Conservation (phyloP, 2,329 filamentous ascomycete genomes). For the Aaosphaeria pasadenensis region DNA sequence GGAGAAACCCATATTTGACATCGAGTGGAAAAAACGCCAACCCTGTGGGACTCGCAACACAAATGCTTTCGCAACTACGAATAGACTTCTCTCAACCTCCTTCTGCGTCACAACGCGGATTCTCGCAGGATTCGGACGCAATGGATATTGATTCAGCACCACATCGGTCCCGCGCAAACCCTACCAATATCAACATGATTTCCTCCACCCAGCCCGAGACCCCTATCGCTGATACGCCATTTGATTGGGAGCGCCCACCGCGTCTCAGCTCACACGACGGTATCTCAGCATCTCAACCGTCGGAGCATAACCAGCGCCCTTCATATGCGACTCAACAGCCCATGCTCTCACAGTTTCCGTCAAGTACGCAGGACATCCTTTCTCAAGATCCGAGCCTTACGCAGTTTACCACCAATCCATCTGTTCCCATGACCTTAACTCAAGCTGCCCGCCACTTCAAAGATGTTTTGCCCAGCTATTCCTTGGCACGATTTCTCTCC, state of each 20-base stretch:
- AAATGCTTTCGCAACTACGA: conserved; percentile 86
- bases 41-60: conserved; percentile 81
- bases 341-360: conserved; percentile 30
- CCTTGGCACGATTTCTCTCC: conserved; percentile 90
- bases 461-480: conserved; percentile 85
- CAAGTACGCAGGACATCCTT: conserved; percentile 56
- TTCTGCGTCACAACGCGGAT: conserved; percentile 46
- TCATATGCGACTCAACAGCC: conserved; percentile 8
- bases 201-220: conserved; percentile 85
- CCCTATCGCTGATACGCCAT: conserved; percentile 68
- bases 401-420: conserved; percentile 79
- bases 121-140: conserved; percentile 46
- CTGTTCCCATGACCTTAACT: conserved; percentile 78
- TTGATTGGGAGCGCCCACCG: conserved; percentile 85
- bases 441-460: conserved; percentile 85
- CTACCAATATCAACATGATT: conserved; percentile 48
- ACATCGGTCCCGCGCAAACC: conserved; percentile 20
- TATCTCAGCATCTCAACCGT: conserved; percentile 36
- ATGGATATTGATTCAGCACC: conserved; percentile 67
- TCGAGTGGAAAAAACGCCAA: conserved; percentile 72
- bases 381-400: conserved; percentile 79
- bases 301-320: conserved; percentile 22
- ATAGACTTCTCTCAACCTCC: conserved; percentile 80
- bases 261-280: conserved; percentile 33
- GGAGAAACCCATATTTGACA: conserved; percentile 73